Evolutionary conservation across 257 asterid genomes (phyloP).

Genomic region (Prunella vulgaris): DNA sequence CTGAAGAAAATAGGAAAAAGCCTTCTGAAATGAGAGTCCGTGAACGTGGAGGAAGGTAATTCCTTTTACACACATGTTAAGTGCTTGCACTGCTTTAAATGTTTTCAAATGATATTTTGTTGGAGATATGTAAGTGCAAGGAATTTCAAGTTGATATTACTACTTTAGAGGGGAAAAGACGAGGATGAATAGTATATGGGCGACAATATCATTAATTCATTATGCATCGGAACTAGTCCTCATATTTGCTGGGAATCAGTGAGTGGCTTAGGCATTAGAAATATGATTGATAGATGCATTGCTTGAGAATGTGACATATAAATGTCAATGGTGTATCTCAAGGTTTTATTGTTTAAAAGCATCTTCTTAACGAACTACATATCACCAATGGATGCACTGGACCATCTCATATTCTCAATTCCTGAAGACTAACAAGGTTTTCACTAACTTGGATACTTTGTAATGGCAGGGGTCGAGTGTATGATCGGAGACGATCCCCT

Average conservation of each 20-base stretch:
- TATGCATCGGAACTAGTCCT: no score
- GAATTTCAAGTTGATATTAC: no score
- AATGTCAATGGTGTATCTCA: no score
- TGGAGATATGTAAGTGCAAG: not conserved
- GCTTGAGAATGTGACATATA: no score
- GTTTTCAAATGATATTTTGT: not conserved
- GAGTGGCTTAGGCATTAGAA: not conserved
- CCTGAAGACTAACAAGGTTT: not conserved
- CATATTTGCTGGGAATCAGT: no score
- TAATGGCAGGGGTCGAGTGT: conserved; percentile 47
- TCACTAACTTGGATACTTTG: not conserved
- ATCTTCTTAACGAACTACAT: no score
- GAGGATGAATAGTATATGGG: not conserved
- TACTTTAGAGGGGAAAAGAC: no score
- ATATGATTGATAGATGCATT: no score
- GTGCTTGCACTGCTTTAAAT: not conserved
- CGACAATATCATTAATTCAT: no score
- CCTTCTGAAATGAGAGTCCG: conserved; percentile 82
- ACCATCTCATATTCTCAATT: no score
- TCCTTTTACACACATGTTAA: not conserved
- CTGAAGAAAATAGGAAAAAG: conserved; percentile 91
- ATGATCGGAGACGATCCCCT: conserved; percentile 82
- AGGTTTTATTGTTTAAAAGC: no score
- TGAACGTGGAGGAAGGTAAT: conserved; percentile 64
- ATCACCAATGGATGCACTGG: no score